Conservation (phyloP, 2,329 filamentous ascomycete genomes). For the Fusarium hostae region DNA sequence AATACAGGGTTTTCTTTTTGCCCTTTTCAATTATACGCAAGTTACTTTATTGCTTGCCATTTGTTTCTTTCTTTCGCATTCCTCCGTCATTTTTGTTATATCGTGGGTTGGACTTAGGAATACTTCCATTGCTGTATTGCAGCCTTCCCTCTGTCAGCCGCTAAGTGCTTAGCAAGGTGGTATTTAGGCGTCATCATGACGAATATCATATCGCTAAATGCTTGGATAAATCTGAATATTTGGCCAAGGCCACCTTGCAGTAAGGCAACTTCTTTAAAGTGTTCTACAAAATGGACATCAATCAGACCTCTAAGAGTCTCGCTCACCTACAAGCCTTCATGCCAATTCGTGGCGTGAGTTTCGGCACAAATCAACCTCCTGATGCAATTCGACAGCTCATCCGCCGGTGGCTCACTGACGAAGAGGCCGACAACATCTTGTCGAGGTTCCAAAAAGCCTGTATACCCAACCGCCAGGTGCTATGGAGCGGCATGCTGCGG, state of each 20-base stretch:
- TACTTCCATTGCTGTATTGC: accelerated
- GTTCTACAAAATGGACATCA: accelerated
- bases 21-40: accelerated
- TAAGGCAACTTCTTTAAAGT: not conserved
- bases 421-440: not conserved
- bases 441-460: not conserved
- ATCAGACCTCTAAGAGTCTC: not conserved
- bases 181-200: not conserved
- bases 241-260: accelerated
- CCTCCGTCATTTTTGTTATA: too few relatives aligned
- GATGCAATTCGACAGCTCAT: not conserved
- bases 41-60: accelerated
- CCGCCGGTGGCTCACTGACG: accelerated
- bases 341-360: not conserved
- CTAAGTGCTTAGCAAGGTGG: too few relatives aligned
- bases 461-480: conserved; percentile 10
- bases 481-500: conserved; percentile 35
- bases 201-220: accelerated
- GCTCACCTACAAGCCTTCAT: not conserved
- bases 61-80: not conserved
- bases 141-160: accelerated
- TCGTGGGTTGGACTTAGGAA: not conserved
- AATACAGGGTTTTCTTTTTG: not conserved
- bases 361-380: not conserved
- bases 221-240: not conserved